These are phyloP conservation scores for Phlegmacium glaucopus DNA, from an alignment of 768 basidiomycete species.

Conservation along the genomic window DNA sequence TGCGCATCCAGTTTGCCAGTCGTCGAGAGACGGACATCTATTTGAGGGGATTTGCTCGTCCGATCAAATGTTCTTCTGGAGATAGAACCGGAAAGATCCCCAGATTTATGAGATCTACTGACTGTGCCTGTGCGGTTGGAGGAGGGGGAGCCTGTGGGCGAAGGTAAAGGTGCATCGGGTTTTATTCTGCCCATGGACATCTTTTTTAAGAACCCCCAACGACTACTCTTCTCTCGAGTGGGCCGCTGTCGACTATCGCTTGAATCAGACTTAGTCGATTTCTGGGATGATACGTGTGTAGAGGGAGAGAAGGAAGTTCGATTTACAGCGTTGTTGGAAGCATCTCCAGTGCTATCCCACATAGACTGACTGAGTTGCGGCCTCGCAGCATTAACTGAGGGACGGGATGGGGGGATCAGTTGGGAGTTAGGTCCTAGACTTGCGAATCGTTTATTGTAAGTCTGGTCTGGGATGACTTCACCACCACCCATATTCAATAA, in stretches of 20 bases:
- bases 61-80: slow-evolving; percentile 23
- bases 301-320: slow-evolving; percentile 16
- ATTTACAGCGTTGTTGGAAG: slow-evolving; percentile 7
- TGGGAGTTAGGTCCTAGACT: slow-evolving; percentile 60
- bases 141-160: slow-evolving; percentile 25
- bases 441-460: slow-evolving; percentile 56
- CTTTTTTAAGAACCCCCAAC: slow-evolving; percentile 97
- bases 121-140: slow-evolving; percentile 25
- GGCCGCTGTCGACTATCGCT: slow-evolving; percentile 7
- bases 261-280: slow-evolving; percentile 1
- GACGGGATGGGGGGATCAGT: slow-evolving; percentile 33
- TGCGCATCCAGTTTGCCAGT: slow-evolving; percentile 59
- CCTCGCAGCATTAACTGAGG: slow-evolving; percentile 32
- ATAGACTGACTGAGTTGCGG: slow-evolving; percentile 42
- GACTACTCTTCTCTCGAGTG: slow-evolving; percentile 59
- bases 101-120: slow-evolving; percentile 29
- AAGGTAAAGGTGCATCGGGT: slow-evolving; percentile 50
- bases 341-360: slow-evolving; percentile 48
- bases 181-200: slow-evolving; percentile 97
- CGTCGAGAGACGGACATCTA: slow-evolving; percentile 71
- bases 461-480: slow-evolving; percentile 29
- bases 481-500: slow-evolving; percentile 36
- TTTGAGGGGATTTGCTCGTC: slow-evolving; percentile 49
- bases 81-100: slow-evolving; percentile 20
- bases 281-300: slow-evolving; percentile 8